Evolutionary conservation across 192 early-diverging fungal species (phyloP), one percentile per base, ranked within the genome.

Genomic region (Thoreauomyces humboldtii): DNA sequence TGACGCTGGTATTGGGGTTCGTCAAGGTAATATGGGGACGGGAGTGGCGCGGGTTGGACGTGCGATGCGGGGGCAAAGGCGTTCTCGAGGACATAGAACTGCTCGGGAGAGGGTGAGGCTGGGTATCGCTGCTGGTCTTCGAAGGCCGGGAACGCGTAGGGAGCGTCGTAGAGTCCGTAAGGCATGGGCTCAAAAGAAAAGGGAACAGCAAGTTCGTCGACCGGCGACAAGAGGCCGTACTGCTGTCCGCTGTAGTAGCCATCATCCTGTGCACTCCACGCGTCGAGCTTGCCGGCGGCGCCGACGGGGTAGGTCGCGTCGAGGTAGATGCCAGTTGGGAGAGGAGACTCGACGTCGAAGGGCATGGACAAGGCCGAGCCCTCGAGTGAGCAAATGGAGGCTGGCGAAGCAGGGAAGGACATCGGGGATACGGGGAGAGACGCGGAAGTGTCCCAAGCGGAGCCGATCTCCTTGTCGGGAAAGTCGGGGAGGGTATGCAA

Each of bases 31-130:
- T 17, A 37, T n/a, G 34, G 4, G 31, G 41, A 29, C 22, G 41
- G 53, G 19, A 31, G 29, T 28, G 53, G 28, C 34, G 53, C n/a
- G 19, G 53, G 53, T 31, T 9, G 34, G 7, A 55, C 33, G 56
- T 19, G 56, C 32, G 31, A 15, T 25, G n/a, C n/a, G n/a, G 64
- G 64, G 15, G 64, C 43, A 31, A 66, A 66, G 2, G 54, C 64
- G 41, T 66, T 66, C 42, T 66, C 64, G 38, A 66, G 37, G 5
- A 66, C 53, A 44, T 43, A 66, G 28, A 57, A 58, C 64, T 56
- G 64, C 22, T 66, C 64, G n/a, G 51, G 19, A 19, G 53, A 54
- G 17, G 15, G 56, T 58, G 21, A n/a, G 17, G 33, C 38, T 58
- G 50, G 14, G 25, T 25, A 25, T 15, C 1, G 50, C 50, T n/a